Evolutionary conservation across 2,329 filamentous ascomycete species (phyloP).

Genomic region (Trichoderma koningii): DNA sequence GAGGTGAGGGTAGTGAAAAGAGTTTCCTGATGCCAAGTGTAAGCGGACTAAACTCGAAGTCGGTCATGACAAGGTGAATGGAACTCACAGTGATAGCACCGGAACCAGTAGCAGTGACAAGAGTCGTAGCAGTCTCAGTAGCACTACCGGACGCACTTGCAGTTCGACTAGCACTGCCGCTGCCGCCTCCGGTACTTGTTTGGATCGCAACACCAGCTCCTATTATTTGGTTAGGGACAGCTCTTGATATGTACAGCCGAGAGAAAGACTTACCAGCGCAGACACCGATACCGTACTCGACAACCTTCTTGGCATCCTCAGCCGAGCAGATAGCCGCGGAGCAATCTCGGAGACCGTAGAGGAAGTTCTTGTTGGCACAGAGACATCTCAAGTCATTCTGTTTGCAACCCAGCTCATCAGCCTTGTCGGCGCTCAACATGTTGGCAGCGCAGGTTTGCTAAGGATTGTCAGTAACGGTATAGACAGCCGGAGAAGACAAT

Average conservation of each 20-base stretch:
- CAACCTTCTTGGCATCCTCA: constrained; percentile 41
- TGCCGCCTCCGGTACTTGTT: constrained; percentile 12
- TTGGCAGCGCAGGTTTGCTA: constrained; percentile 53
- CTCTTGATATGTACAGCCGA: no score
- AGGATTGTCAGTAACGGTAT: constrained; percentile 27
- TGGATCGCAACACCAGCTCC: constrained; percentile 42
- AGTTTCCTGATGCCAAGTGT: constrained; percentile 16
- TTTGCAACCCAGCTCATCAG: constrained; percentile 49
- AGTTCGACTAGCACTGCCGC: constrained; percentile 1
- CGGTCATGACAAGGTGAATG: not conserved
- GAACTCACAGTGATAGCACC: constrained; percentile 11
- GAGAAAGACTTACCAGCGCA: constrained; percentile 42
- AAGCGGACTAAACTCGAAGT: not conserved
- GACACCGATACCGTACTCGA: constrained; percentile 44
- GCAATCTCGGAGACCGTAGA: constrained; percentile 56
- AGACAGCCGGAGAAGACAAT: no score
- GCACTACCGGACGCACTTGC: constrained; percentile 11
- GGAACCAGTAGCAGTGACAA: not conserved
- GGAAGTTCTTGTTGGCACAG: constrained; percentile 51
- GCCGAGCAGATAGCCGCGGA: constrained; percentile 46
- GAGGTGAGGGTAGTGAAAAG: constrained; percentile 43
- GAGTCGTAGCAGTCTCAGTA: constrained; percentile 1
- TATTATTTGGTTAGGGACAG: constrained; percentile 32
- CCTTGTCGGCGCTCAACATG: constrained; percentile 50
- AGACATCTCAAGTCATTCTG: constrained; percentile 48